A percentile compares a stretch with the other conserved stretches of the same genome.
phyloP scores from a whole-genome alignment of 2,329 filamentous ascomycete genomes.

The Xenoacremonium recifei region DNA sequence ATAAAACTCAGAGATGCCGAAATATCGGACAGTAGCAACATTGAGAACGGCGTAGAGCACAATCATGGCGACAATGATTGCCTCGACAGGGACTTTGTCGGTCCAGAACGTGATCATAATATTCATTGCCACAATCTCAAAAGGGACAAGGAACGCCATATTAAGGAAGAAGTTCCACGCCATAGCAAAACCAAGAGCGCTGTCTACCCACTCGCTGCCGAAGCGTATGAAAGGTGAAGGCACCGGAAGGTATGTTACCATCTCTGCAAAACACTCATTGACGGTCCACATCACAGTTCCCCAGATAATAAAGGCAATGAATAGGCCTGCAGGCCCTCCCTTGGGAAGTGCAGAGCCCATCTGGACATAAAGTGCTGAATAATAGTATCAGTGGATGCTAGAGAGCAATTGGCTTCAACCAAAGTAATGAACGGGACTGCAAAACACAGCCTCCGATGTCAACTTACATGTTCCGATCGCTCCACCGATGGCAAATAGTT shows the following conservation, averaged over 20 bases:
- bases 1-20: slow-evolving; percentile 8
- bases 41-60: slow-evolving; percentile 34
- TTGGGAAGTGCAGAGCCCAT: slow-evolving; percentile 11
- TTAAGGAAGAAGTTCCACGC: slow-evolving; percentile 30
- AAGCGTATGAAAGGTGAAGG: slow-evolving; percentile 9
- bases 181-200: slow-evolving; percentile 13
- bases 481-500: slow-evolving; percentile 11
- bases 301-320: slow-evolving; percentile 8
- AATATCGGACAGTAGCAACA: slow-evolving; percentile 10
- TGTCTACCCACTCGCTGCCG: slow-evolving; percentile 9
- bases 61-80: slow-evolving; percentile 26
- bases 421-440: too few relatives aligned
- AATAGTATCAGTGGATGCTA: too few relatives aligned
- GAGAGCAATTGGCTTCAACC: too few relatives aligned
- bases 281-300: slow-evolving; percentile 8
- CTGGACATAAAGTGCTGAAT: slow-evolving; percentile 9
- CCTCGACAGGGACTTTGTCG: slow-evolving; percentile 6
- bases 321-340: slow-evolving; percentile 8
- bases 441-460: too few relatives aligned
- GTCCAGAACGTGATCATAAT: slow-evolving; percentile 28
- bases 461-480: slow-evolving; percentile 10
- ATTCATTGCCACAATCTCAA: slow-evolving; percentile 27
- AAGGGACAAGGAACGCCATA: slow-evolving; percentile 27
- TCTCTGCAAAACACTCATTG: slow-evolving; percentile 10
- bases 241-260: slow-evolving; percentile 8